phyloP scores from a whole-genome alignment of 2,329 filamentous ascomycete species.

The Cytospora leucostoma region DNA sequence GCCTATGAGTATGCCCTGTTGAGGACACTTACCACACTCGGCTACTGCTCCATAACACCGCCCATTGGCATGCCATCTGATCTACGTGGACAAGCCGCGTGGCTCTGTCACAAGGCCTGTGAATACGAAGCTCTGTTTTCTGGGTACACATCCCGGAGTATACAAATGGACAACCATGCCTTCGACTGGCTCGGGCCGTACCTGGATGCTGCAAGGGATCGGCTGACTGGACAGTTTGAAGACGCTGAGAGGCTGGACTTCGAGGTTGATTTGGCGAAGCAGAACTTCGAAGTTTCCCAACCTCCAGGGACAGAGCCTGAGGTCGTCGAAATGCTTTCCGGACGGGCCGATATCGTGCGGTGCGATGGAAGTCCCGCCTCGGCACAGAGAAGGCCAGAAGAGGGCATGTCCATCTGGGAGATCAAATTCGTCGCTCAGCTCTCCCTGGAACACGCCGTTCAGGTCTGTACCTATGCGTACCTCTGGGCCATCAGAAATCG shows the following conservation, averaged over 20 bases:
- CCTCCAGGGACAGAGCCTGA: not conserved
- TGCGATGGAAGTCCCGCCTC: not conserved
- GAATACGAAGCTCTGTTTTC: slow-evolving; percentile 21
- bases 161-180: slow-evolving; percentile 26
- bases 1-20: slow-evolving; percentile 24
- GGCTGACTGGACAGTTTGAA: slow-evolving; percentile 21
- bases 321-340: not conserved
- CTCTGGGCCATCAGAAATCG: slow-evolving; percentile 19
- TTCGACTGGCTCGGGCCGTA: slow-evolving; percentile 27
- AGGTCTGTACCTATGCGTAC: slow-evolving; percentile 26
- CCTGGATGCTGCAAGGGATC: slow-evolving; percentile 12
- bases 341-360: slow-evolving; percentile 7
- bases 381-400: not conserved
- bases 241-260: slow-evolving; percentile 24
- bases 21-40: slow-evolving; percentile 19
- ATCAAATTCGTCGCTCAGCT: slow-evolving; percentile 29
- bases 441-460: slow-evolving; percentile 25
- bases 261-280: slow-evolving; percentile 15
- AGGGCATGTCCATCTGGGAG: slow-evolving; percentile 27
- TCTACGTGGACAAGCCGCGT: slow-evolving; percentile 8
- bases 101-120: slow-evolving; percentile 28
- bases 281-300: not conserved
- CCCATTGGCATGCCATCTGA: not conserved
- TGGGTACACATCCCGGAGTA: slow-evolving; percentile 23
- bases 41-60: not conserved